A percentile compares a stretch with the other conserved stretches of the same genome.
Conservation (phyloP, 257 asterid genomes). For the Solanum lycopersicoides region DNA sequence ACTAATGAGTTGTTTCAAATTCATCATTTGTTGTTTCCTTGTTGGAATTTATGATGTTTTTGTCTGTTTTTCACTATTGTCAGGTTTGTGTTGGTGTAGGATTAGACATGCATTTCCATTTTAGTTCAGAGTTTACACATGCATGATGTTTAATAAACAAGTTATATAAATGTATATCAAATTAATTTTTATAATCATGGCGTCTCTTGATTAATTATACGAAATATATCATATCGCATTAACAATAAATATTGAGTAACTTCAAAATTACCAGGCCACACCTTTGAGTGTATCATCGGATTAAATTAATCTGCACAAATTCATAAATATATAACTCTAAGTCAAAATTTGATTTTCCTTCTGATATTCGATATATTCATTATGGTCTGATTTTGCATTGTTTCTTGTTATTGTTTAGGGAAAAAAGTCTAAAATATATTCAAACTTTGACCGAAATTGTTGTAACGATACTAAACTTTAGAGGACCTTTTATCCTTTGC, state of each 20-base stretch:
- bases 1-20: background rate
- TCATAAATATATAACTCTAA: background rate
- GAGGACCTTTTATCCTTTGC: no score
- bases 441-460: no score
- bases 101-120: background rate
- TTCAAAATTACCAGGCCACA: no score
- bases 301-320: background rate
- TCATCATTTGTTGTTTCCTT: background rate
- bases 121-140: background rate
- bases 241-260: no score
- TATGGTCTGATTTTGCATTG: accelerated
- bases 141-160: background rate
- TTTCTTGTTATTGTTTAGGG: background rate
- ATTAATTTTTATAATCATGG: no score
- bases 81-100: background rate
- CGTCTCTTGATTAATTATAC: background rate
- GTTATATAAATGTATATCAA: background rate
- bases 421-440: no score
- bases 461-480: no score
- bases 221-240: background rate
- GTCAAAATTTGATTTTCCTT: background rate
- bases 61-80: background rate
- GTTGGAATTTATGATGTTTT: background rate
- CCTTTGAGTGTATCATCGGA: background rate
- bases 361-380: background rate